A percentile compares a stretch with the other conserved stretches of the same genome.
Evolutionary conservation across 73 alveolate genomes (phyloP).

Genomic region (Stentor coeruleus): DNA sequence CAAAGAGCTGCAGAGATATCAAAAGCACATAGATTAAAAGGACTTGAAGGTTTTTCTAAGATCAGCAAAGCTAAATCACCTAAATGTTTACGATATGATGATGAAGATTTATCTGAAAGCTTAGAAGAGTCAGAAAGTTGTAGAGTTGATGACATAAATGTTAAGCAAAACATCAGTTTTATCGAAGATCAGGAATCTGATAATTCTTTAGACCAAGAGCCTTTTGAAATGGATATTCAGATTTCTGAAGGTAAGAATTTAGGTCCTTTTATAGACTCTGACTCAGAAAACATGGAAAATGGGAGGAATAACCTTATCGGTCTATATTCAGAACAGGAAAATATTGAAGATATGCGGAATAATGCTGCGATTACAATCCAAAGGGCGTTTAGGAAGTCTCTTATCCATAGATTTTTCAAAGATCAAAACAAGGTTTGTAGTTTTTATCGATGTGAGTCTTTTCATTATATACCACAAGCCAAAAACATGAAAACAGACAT

Average conservation of each 20-base stretch:
- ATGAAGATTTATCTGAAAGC: not conserved
- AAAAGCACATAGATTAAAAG: not conserved
- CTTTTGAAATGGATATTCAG: too few relatives aligned
- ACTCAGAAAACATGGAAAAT: not conserved
- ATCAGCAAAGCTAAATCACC: not conserved
- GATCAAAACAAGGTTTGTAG: too few relatives aligned
- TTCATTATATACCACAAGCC: too few relatives aligned
- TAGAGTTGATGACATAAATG: not conserved
- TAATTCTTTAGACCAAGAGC: too few relatives aligned
- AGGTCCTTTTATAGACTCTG: too few relatives aligned
- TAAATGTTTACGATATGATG: too few relatives aligned
- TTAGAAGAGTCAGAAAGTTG: not conserved
- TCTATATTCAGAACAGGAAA: not conserved
- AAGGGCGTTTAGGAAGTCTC: not conserved
- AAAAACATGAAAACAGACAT: too few relatives aligned
- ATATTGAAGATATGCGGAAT: not conserved
- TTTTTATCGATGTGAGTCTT: too few relatives aligned
- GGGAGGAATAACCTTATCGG: not conserved
- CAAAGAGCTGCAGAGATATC: constrained; percentile 1
- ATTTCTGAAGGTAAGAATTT: too few relatives aligned
- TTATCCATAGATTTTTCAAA: not conserved
- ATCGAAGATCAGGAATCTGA: not conserved
- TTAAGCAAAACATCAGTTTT: not conserved
- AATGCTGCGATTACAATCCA: not conserved
- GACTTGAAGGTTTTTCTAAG: not conserved